Conservation (phyloP, 371 early-diverging fungal genomes). For the Rhizopus delemar region DNA sequence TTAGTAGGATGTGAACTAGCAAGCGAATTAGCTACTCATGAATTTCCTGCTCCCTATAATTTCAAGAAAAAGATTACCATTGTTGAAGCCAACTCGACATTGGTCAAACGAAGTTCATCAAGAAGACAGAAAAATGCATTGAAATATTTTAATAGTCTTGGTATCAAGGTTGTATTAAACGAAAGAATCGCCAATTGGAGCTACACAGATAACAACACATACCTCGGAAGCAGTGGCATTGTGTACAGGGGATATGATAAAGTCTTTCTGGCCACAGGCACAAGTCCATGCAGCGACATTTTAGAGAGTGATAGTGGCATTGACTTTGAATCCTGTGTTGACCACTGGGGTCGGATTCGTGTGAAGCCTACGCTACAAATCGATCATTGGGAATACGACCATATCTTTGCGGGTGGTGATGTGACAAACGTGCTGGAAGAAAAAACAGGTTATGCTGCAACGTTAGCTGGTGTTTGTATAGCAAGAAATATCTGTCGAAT, state of each 20-base stretch:
- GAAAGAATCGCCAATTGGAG: conserved; percentile 48
- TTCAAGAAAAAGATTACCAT: conserved; percentile 53
- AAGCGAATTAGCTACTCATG: conserved; percentile 52
- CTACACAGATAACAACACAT: conserved; percentile 21
- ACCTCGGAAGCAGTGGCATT: conserved; percentile 28
- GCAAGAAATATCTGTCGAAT: conserved; percentile 52
- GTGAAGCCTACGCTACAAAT: conserved; percentile 67
- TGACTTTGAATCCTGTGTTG: conserved; percentile 33
- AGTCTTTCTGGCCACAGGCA: conserved; percentile 47
- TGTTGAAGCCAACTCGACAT: conserved; percentile 44
- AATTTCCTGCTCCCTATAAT: conserved; percentile 34
- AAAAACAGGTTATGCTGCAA: conserved; percentile 64
- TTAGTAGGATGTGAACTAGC: conserved; percentile 70
- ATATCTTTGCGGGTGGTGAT: conserved; percentile 73
- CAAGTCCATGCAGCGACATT: conserved; percentile 35
- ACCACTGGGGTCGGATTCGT: conserved; percentile 42
- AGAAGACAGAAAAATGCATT: conserved; percentile 49
- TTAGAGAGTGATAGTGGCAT: conserved; percentile 17
- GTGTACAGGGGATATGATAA: conserved; percentile 34
- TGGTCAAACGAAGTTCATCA: conserved; percentile 37
- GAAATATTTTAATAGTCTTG: conserved; percentile 52
- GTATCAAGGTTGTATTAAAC: conserved; percentile 63
- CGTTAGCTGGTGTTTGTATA: conserved; percentile 52
- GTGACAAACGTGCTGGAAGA: conserved; percentile 62
- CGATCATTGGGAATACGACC: conserved; percentile 53